Conservation (phyloP, 352 stramenopile genomes). For the Elongisporangium anandrum region DNA sequence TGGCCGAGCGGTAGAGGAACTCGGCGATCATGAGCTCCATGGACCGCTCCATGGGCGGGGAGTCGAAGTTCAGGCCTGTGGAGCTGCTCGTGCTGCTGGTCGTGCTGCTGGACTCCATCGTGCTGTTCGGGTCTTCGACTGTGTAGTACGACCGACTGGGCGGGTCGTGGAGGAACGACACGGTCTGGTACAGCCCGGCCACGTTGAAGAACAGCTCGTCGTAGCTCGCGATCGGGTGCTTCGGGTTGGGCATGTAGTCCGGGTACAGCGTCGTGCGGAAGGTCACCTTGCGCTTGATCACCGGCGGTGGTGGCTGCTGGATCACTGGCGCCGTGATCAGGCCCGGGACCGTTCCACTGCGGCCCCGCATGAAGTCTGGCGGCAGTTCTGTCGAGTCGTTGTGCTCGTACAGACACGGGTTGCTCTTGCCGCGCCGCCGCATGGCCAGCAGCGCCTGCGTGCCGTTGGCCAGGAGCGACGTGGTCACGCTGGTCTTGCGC, state of each 20-base stretch:
- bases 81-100: conserved; percentile 15
- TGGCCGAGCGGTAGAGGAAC: conserved; percentile 68
- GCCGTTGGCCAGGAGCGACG: neutral
- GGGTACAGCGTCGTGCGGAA: conserved; percentile 42
- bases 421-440: neutral
- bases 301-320: neutral
- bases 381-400: neutral
- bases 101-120: neutral
- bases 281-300: conserved; percentile 28
- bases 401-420: neutral
- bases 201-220: conserved; percentile 61
- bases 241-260: conserved; percentile 26
- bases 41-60: conserved; percentile 44
- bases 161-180: conserved; percentile 43
- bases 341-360: conserved; percentile 10
- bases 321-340: neutral
- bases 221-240: conserved; percentile 30
- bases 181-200: conserved; percentile 50
- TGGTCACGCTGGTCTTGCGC: neutral
- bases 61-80: conserved; percentile 15
- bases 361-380: conserved; percentile 3
- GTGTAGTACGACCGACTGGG: neutral
- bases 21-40: conserved; percentile 76
- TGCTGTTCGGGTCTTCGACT: conserved; percentile 18
- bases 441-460: neutral